Conservation (phyloP, 1,139 yeast genomes). For the Wickerhamomyces sp. region DNA sequence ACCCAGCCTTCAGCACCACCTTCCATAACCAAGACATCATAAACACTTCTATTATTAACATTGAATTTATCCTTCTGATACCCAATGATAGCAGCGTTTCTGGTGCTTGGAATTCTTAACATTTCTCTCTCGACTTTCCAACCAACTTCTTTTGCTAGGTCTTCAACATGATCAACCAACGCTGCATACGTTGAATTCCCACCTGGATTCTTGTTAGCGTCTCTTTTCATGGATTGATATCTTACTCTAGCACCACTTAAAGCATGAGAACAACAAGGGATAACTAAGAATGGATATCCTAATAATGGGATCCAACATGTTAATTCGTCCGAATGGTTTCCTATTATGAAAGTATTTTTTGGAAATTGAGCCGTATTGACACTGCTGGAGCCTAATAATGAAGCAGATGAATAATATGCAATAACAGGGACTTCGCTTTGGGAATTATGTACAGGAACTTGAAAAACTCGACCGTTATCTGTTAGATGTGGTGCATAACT, state of each 20-base stretch:
- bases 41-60: conserved; percentile 35
- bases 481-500: conserved; percentile 46
- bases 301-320: conserved; percentile 94
- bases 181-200: conserved; percentile 58
- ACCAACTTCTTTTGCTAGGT: conserved; percentile 61
- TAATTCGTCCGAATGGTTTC: conserved; percentile 92
- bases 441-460: conserved; percentile 37
- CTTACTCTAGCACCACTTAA: conserved; percentile 72
- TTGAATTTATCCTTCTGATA: conserved; percentile 29
- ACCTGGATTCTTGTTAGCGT: conserved; percentile 17
- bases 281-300: conserved; percentile 82
- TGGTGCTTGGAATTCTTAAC: conserved; percentile 89
- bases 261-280: conserved; percentile 93
- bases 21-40: conserved; percentile 59
- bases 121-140: conserved; percentile 85
- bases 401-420: conserved; percentile 25
- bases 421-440: conserved; percentile 22
- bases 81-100: conserved; percentile 89
- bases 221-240: conserved; percentile 41
- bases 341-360: conserved; percentile 72
- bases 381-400: conserved; percentile 47
- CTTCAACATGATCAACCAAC: conserved; percentile 78
- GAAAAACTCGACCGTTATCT: conserved; percentile 60
- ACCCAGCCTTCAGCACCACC: conserved; percentile 95
- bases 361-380: conserved; percentile 69